A percentile compares a stretch with the other conserved stretches of the same genome.
These are phyloP conservation scores for Cytospora leucostoma DNA, from an alignment of 2,329 filamentous ascomycete genomes.

Conservation along the genomic window DNA sequence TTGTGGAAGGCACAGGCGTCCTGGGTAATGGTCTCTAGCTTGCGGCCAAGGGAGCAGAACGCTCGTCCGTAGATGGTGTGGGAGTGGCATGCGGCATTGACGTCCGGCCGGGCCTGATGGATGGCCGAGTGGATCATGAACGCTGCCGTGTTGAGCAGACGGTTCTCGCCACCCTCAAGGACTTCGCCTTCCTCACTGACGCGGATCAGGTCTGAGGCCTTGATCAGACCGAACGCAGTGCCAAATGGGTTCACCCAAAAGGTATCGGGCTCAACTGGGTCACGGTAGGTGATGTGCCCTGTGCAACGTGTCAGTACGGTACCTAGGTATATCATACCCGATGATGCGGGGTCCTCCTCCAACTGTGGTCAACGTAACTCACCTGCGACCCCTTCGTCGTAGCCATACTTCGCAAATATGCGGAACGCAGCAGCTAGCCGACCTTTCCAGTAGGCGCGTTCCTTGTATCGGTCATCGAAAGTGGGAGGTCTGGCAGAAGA, in stretches of 20 bases:
- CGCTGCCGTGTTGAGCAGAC: slow-evolving; percentile 35
- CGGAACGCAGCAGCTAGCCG: slow-evolving; percentile 57
- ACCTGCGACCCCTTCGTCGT: slow-evolving; percentile 65
- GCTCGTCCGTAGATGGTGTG: slow-evolving; percentile 57
- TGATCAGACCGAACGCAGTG: slow-evolving; percentile 51
- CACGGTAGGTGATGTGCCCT: slow-evolving; percentile 27
- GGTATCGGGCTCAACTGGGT: slow-evolving; percentile 60
- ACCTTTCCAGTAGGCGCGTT: slow-evolving; percentile 56
- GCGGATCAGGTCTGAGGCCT: slow-evolving; percentile 57
- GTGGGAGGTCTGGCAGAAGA: slow-evolving; percentile 11
- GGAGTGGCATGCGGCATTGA: slow-evolving; percentile 55
- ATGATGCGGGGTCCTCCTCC: not conserved
- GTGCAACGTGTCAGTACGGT: slow-evolving; percentile 6
- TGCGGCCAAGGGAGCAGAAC: slow-evolving; percentile 62
- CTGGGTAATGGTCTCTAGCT: slow-evolving; percentile 66
- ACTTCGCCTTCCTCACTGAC: slow-evolving; percentile 63
- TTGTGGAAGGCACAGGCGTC: slow-evolving; percentile 62
- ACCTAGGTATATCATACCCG: not conserved
- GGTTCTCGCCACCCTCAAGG: slow-evolving; percentile 59
- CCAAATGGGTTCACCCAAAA: slow-evolving; percentile 72
- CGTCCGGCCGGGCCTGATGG: slow-evolving; percentile 56
- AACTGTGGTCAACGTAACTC: slow-evolving; percentile 52
- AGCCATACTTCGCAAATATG: slow-evolving; percentile 59
- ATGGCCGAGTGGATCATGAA: slow-evolving; percentile 54
- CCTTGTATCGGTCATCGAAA: slow-evolving; percentile 38